These are phyloP conservation scores for Fusarium abutilonis DNA, from an alignment of 2,329 filamentous ascomycete species.

Conservation along the genomic window DNA sequence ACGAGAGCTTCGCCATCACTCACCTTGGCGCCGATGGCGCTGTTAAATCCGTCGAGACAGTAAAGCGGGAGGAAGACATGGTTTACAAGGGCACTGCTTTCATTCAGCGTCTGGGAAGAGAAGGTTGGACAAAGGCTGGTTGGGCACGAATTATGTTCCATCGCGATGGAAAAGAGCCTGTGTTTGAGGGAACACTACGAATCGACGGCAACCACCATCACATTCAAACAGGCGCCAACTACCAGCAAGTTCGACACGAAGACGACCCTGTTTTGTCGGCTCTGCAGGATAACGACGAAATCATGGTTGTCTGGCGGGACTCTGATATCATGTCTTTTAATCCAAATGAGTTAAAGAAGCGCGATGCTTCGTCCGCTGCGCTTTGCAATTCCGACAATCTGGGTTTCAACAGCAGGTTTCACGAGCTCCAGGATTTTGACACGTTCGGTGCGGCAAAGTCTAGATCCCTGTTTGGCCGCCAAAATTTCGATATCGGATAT, in stretches of 20 bases:
- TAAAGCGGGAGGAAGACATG: conserved; percentile 78
- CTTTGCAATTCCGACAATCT: conserved; percentile 81
- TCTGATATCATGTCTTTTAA: conserved; percentile 74
- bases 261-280: conserved; percentile 73
- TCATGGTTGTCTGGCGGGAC: conserved; percentile 92
- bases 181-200: conserved; percentile 92
- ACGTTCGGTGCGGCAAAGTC: conserved; percentile 70
- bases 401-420: conserved; percentile 77
- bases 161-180: conserved; percentile 77
- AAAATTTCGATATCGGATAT: conserved; percentile 72
- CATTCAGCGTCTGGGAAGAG: conserved; percentile 67
- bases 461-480: conserved; percentile 74
- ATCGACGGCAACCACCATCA: conserved; percentile 86
- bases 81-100: conserved; percentile 86
- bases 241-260: conserved; percentile 74
- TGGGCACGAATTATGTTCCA: conserved; percentile 86
- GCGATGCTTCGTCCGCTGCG: conserved; percentile 57
- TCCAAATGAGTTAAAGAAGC: conserved; percentile 68
- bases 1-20: conserved; percentile 77
- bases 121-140: conserved; percentile 80
- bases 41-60: conserved; percentile 70
- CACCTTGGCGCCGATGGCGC: conserved; percentile 78
- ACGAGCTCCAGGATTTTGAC: conserved; percentile 60
- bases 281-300: conserved; percentile 67
- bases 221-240: conserved; percentile 79